Percentiles rank a stretch among this genome's conserved stretches.
phyloP scores from a whole-genome alignment of 148 eudicot species.

The Arctostaphylos glauca region DNA sequence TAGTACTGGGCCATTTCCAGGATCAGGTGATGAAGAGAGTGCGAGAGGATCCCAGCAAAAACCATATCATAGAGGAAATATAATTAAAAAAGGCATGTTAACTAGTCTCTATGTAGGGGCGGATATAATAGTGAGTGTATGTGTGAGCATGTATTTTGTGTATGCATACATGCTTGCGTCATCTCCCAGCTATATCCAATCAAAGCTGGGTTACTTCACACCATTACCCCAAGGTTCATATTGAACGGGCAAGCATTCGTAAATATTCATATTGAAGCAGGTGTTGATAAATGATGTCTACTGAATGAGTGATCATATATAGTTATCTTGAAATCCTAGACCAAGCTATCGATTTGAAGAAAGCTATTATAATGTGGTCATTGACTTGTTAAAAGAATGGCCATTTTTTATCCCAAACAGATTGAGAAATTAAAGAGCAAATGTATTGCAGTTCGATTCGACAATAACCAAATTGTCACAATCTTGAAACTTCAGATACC shows the following conservation, averaged over 20 bases:
- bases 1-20: not conserved
- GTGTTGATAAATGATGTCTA: not conserved
- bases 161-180: not conserved
- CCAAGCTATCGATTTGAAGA: not conserved
- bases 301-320: not conserved
- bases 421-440: not conserved
- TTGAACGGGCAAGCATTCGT: not conserved
- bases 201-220: not conserved
- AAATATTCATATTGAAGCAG: not conserved
- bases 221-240: not conserved
- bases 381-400: no score
- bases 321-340: not conserved
- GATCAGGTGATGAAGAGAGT: not conserved
- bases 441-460: not conserved
- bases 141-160: not conserved
- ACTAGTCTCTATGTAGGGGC: not conserved
- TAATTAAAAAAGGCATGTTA: not conserved
- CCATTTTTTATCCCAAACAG: not conserved
- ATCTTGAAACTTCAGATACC: not conserved
- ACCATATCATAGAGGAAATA: not conserved
- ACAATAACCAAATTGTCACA: not conserved
- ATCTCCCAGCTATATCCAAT: not conserved
- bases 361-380: no score
- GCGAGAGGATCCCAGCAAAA: not conserved
- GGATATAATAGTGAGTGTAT: not conserved